phyloP scores from a whole-genome alignment of 345 rosid species.

The Murraya paniculata region DNA sequence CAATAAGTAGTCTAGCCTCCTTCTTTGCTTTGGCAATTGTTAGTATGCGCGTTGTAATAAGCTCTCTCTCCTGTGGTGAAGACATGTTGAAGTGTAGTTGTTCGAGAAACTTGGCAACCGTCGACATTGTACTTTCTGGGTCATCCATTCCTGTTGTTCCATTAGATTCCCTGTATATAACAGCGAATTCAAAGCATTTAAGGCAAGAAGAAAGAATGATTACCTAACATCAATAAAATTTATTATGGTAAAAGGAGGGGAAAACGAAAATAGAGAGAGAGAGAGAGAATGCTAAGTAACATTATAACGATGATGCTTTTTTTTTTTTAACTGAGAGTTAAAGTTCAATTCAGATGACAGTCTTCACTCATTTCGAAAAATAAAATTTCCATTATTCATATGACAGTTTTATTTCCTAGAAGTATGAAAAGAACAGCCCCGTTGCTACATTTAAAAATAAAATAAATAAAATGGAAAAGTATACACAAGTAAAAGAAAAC shows the following conservation, averaged over 20 bases:
- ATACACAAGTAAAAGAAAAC: neutral
- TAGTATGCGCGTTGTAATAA: constrained; percentile 66
- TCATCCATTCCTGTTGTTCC: constrained; percentile 46
- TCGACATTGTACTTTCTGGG: constrained; percentile 53
- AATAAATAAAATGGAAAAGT: neutral
- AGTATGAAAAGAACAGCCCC: neutral
- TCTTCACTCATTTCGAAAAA: neutral
- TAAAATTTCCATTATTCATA: neutral
- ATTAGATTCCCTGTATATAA: constrained; percentile 47
- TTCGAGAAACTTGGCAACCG: constrained; percentile 69
- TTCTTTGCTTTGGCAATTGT: constrained; percentile 64
- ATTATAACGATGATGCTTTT: neutral
- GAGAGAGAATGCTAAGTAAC: neutral
- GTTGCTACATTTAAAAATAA: neutral
- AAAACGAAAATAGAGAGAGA: no score
- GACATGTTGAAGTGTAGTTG: constrained; percentile 67
- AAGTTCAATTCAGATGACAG: neutral
- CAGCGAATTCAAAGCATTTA: constrained; percentile 2
- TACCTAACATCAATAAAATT: neutral
- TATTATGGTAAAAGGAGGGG: no score
- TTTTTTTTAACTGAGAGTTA: neutral
- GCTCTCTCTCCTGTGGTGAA: constrained; percentile 72
- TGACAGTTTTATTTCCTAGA: neutral
- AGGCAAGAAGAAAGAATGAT: neutral
- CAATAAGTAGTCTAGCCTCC: constrained; percentile 70